Evolutionary conservation across 352 stramenopile species (phyloP).

Genomic region (Pythium monospermum): DNA sequence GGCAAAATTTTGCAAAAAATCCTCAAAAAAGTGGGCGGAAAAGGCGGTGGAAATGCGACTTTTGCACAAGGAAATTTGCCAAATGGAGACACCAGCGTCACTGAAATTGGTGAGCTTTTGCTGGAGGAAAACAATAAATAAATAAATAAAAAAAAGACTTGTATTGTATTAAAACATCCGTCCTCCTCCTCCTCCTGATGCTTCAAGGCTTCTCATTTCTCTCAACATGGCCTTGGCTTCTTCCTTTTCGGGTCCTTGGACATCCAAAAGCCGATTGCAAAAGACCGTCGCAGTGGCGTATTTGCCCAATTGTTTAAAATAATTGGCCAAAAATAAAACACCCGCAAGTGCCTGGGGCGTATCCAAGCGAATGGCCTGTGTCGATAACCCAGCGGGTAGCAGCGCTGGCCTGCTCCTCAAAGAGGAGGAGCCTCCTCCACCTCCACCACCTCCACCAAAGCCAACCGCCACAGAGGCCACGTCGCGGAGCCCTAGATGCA

Average conservation of each 20-base stretch:
- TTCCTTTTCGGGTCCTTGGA: conserved; percentile 77
- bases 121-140: too few relatives aligned
- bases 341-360: conserved; percentile 54
- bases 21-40: conserved; percentile 45
- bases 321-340: conserved; percentile 77
- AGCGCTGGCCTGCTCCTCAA: conserved; percentile 1
- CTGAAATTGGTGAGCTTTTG: too few relatives aligned
- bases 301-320: conserved; percentile 67
- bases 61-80: conserved; percentile 60
- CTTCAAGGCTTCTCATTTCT: conserved; percentile 70
- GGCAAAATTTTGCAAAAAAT: conserved; percentile 54
- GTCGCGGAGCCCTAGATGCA: conserved; percentile 53
- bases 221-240: conserved; percentile 76
- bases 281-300: conserved; percentile 57
- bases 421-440: too few relatives aligned
- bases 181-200: too few relatives aligned
- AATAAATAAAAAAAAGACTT: too few relatives aligned
- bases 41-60: conserved; percentile 48
- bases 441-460: too few relatives aligned
- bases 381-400: conserved; percentile 15
- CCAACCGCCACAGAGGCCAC: conserved; percentile 7
- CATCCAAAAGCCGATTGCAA: conserved; percentile 72
- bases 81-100: too few relatives aligned
- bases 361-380: conserved; percentile 41
- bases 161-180: too few relatives aligned